Conservation (phyloP, 2,329 filamentous ascomycete genomes). For the Clonostachys rosea region DNA sequence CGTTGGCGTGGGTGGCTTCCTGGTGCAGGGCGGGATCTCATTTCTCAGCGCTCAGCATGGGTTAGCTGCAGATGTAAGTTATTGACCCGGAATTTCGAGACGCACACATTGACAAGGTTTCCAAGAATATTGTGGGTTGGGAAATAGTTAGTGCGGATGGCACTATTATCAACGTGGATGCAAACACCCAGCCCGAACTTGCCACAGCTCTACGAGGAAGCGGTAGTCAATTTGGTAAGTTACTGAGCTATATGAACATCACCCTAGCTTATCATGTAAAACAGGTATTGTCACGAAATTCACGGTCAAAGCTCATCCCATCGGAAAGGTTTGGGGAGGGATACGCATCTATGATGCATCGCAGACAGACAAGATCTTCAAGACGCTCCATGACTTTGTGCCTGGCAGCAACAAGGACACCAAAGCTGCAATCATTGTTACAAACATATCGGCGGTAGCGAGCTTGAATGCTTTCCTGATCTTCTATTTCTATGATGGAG, state of each 20-base stretch:
- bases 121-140: constrained; percentile 4
- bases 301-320: constrained; percentile 18
- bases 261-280: neutral
- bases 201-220: constrained; percentile 17
- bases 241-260: neutral
- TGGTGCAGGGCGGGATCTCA: constrained; percentile 18
- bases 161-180: constrained; percentile 15
- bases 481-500: constrained; percentile 26
- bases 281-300: constrained; percentile 24
- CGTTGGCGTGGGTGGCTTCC: constrained; percentile 17
- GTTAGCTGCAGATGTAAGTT: constrained; percentile 17
- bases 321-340: constrained; percentile 30
- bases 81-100: neutral
- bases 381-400: constrained; percentile 22
- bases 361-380: constrained; percentile 19
- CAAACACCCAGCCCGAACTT: constrained; percentile 12
- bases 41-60: constrained; percentile 19
- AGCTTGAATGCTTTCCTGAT: constrained; percentile 13
- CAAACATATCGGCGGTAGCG: constrained; percentile 9
- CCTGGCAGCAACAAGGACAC: constrained; percentile 13
- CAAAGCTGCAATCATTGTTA: constrained; percentile 21
- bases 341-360: constrained; percentile 19
- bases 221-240: constrained; percentile 18
- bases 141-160: constrained; percentile 15
- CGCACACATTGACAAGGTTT: neutral